Conservation (phyloP, 768 basidiomycete species). For the Tephrocybe rancida region DNA sequence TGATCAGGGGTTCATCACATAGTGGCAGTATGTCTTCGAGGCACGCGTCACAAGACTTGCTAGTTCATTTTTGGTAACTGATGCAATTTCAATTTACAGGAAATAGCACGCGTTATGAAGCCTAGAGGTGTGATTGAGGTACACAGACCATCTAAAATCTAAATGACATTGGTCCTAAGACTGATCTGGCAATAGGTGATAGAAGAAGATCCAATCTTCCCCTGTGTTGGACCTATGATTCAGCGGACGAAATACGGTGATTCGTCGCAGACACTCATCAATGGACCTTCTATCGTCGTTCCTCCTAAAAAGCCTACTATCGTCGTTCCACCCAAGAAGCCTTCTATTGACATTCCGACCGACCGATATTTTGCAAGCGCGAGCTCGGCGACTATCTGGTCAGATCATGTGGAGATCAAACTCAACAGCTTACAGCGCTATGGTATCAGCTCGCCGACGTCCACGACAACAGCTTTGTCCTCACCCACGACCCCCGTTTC, state of each 20-base stretch:
- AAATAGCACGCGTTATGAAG: constrained; percentile 66
- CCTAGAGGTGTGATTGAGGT: constrained; percentile 69
- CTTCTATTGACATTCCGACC: constrained; percentile 19
- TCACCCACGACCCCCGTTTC: not conserved
- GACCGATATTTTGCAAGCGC: constrained; percentile 19
- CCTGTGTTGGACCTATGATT: constrained; percentile 40
- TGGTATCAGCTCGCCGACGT: constrained; percentile 10
- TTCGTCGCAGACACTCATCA: constrained; percentile 19
- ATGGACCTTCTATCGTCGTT: constrained; percentile 22
- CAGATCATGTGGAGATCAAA: constrained; percentile 15
- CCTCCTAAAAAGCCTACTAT: constrained; percentile 23
- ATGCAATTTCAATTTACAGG: constrained; percentile 43
- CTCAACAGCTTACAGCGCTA: constrained; percentile 18
- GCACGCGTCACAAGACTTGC: constrained; percentile 26
- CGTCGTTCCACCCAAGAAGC: constrained; percentile 21
- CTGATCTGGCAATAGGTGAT: constrained; percentile 43
- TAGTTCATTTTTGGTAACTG: constrained; percentile 12
- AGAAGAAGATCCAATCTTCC: constrained; percentile 77
- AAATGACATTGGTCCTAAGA: not conserved
- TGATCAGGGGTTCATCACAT: constrained; percentile 14
- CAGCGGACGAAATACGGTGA: constrained; percentile 6
- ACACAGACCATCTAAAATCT: constrained; percentile 3
- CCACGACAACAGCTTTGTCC: not conserved
- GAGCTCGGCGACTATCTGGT: constrained; percentile 25
- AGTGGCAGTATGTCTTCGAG: constrained; percentile 72